Evolutionary conservation across 768 basidiomycete genomes (phyloP), one percentile per base, ranked within the genome.

Genomic region (Hericium alpestre): DNA sequence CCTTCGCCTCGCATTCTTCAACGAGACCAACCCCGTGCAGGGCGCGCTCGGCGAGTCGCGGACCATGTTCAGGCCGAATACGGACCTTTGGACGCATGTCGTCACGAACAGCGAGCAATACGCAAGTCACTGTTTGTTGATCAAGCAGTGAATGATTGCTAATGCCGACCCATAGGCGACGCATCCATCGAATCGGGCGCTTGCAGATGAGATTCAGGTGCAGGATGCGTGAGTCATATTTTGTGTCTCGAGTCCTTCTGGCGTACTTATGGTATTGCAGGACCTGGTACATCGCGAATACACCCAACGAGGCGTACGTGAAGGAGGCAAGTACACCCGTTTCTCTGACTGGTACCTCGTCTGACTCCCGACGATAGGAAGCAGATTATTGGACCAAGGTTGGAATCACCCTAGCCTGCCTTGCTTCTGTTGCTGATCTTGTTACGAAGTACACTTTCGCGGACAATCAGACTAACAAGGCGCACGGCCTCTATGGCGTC

Each of bases 381-480:
- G 43, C 43, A 46, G 43, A 46, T 46, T 46, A 46, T n/a, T 46
- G 43, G 43, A 46, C 43, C 8, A 46, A 46, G 43, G 43, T 46
- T 32, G 32, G 32, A 32, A 46, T 3, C 11, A 4, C 18, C 2
- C 3, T 20, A 46, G 10, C 20, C 43, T 2, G n/a, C 5, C 43
- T n/a, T 20, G 16, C 16, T 9, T 43, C 25, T 13, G 39, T 18
- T 38, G 7, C 25, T 54, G 18, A 56, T 12, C 2, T 10, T 11
- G 15, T 25, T 15, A 23, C 1, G 18, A 11, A 67, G 67, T 68
- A 68, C 27, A 57, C 60, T 3, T 68, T 68, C 38, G 65, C 67
- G 7, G 67, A 68, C 53, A 68, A 68, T 40, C 67, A 68, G 55
- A 68, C 67, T 4, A 68, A 68, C 65, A 66, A 68, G 55, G 67